Base-by-base conservation (phyloP, 768 basidiomycete species). In the Floccularia luteovirens region DNA sequence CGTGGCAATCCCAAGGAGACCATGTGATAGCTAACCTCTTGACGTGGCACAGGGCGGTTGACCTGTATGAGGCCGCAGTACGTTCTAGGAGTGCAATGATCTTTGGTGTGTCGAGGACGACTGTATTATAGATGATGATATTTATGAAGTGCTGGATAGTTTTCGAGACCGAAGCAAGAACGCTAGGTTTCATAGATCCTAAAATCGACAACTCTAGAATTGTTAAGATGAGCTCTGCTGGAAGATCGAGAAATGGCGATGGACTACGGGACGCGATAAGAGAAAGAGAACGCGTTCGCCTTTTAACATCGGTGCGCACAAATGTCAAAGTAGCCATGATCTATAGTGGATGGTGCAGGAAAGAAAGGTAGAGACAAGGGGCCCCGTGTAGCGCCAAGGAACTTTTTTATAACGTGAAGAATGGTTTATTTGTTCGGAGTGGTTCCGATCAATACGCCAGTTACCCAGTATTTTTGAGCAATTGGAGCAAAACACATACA, bases 141-240 rank as follows among this genome's bases (percentile, higher is more conserved):
- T 67, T 55, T 17, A 66, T 43, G 35, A 62, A 48, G n/a, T 45
- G 43, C 43, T 46, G 43, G 37, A 70, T 57, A 21, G 50, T 45
- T 39, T 53, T 59, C 35, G 52, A 61, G 28, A 60, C 48, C 24
- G 50, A 41, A n/a, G 62, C 56, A 20, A 66, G 50, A 37, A 48
- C 46, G 23, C 41, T 52, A n/a, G 62, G 58, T 20, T 55, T 54
- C 27, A 51, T 52, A 4, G 53, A 46, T 5, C 47, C 36, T 12
- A 67, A 53, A n/a, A n/a, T n/a, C n/a, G 59, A 55, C 13, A 55
- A 41, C 47, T 67, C 62, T 17, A 68, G 48, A 31, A 70, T 63
- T 22, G 53, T 48, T 19, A 66, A 47, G 11, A 60, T 47, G 28
- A 70, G 52, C 48, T 70, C 69, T 5, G 56, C 41, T 14, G 69